Percentiles rank a stretch among this genome's conserved stretches.
phyloP scores from a whole-genome alignment of 495 filamentous ascomycete genomes.

The Neurospora sublineolata region DNA sequence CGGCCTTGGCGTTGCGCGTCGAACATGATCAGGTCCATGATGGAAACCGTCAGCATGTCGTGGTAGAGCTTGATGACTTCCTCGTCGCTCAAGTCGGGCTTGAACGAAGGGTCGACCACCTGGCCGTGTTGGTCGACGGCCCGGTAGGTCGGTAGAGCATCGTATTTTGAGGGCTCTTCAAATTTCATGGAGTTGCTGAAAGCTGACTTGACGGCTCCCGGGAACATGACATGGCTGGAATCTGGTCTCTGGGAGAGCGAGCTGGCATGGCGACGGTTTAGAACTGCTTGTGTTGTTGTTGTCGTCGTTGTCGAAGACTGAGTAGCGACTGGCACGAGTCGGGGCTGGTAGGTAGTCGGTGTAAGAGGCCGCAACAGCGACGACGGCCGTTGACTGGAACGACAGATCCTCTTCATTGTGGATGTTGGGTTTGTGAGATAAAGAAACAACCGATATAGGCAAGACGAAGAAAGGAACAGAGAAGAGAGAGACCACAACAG shows the following conservation, averaged over 20 bases:
- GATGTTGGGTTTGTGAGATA: no score
- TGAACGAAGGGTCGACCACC: constrained; percentile 57
- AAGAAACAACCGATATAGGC: neutral
- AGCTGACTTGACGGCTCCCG: constrained; percentile 86
- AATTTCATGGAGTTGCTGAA: constrained; percentile 75
- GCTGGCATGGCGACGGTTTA: constrained; percentile 16
- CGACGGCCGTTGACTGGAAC: neutral
- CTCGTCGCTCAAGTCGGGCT: constrained; percentile 54
- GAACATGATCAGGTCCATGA: constrained; percentile 93
- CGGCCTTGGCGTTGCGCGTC: constrained; percentile 72
- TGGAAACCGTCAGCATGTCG: constrained; percentile 61
- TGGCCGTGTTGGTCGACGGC: constrained; percentile 73
- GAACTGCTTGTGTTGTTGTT: neutral
- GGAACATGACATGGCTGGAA: constrained; percentile 70
- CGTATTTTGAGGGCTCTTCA: constrained; percentile 51
- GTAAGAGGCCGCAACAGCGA: neutral
- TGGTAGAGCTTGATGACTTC: constrained; percentile 54
- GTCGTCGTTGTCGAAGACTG: neutral
- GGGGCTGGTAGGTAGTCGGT: neutral
- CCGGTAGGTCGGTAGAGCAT: constrained; percentile 76
- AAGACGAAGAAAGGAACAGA: neutral
- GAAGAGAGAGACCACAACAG: neutral
- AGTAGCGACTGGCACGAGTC: neutral
- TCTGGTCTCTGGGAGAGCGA: constrained; percentile 54
- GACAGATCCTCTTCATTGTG: constrained; percentile 15